These are phyloP conservation scores for Trypanosoma melophagium DNA, from an alignment of 208 protist species.

Conservation along the genomic window DNA sequence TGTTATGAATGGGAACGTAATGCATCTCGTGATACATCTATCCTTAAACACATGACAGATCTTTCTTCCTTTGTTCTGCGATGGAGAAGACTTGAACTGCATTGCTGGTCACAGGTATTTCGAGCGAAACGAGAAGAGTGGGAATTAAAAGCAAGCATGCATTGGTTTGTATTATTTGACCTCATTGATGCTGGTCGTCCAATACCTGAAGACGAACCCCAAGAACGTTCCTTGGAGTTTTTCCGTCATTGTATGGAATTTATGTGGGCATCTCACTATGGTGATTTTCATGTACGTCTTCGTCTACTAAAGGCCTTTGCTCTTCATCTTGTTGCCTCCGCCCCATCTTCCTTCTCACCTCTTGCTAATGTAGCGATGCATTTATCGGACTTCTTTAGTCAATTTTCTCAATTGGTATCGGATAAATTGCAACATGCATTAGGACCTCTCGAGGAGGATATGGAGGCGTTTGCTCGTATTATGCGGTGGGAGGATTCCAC, in stretches of 20 bases:
- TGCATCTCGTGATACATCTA: conserved; percentile 86
- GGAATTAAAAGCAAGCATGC: conserved; percentile 55
- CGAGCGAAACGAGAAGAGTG: conserved; percentile 76
- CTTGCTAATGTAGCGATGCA: conserved; percentile 79
- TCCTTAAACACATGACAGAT: conserved; percentile 87
- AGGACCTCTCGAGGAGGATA: conserved; percentile 82
- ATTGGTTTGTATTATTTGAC: conserved; percentile 84
- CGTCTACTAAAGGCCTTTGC: conserved; percentile 63
- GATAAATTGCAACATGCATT: conserved; percentile 44
- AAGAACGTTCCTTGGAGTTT: conserved; percentile 38
- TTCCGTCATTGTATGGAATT: conserved; percentile 72
- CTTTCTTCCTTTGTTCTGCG: conserved; percentile 93
- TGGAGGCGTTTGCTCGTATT: conserved; percentile 84
- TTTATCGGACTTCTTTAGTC: conserved; percentile 80
- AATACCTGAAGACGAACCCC: conserved; percentile 24
- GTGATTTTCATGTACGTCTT: conserved; percentile 76
- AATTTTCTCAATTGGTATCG: conserved; percentile 61
- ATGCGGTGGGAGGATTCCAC: conserved; percentile 93
- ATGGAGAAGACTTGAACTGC: conserved; percentile 96
- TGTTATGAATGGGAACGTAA: conserved; percentile 97
- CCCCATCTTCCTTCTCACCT: conserved; percentile 38
- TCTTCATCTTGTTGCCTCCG: conserved; percentile 49
- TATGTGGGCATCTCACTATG: conserved; percentile 78
- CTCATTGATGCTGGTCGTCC: conserved; percentile 36
- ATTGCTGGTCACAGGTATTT: conserved; percentile 93